phyloP scores from a whole-genome alignment of 345 rosid genomes.

The Bruguiera gymnorhiza region DNA sequence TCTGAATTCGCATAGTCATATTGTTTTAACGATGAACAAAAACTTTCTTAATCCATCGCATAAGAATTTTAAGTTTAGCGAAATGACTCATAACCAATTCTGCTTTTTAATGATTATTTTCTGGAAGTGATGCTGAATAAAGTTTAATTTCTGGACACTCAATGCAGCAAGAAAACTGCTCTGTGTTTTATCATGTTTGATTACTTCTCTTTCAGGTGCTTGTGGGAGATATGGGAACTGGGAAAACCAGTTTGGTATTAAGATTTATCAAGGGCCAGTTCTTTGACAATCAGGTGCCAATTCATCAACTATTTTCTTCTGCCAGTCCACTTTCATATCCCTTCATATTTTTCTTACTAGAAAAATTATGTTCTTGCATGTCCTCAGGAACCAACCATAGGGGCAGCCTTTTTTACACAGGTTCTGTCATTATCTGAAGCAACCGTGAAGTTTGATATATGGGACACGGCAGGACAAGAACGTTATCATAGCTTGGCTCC shows the following conservation, averaged over 20 bases:
- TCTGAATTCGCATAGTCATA: too few species aligned
- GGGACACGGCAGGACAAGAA: constrained; percentile 57
- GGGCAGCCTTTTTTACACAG: constrained; percentile 54
- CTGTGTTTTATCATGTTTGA: background rate
- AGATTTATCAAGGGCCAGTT: constrained; percentile 65
- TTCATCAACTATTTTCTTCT: background rate
- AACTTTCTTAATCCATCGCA: too few species aligned
- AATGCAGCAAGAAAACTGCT: too few species aligned
- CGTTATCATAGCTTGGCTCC: constrained; percentile 52
- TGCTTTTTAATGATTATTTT: too few species aligned
- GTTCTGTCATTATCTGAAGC: constrained; percentile 42
- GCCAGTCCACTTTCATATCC: background rate
- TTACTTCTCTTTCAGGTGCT: constrained; percentile 39
- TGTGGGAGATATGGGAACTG: constrained; percentile 70
- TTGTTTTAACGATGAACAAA: too few species aligned
- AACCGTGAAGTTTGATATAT: constrained; percentile 48
- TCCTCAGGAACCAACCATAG: constrained; percentile 45
- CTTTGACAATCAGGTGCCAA: constrained; percentile 20
- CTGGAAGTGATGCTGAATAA: too few species aligned
- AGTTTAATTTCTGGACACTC: too few species aligned
- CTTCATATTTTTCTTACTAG: background rate
- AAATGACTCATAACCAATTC: too few species aligned
- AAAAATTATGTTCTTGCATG: constrained; percentile 2
- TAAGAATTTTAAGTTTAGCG: too few species aligned
- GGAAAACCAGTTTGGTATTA: constrained; percentile 62